phyloP scores from a whole-genome alignment of 768 basidiomycete genomes.

The Amanita rubescens region DNA sequence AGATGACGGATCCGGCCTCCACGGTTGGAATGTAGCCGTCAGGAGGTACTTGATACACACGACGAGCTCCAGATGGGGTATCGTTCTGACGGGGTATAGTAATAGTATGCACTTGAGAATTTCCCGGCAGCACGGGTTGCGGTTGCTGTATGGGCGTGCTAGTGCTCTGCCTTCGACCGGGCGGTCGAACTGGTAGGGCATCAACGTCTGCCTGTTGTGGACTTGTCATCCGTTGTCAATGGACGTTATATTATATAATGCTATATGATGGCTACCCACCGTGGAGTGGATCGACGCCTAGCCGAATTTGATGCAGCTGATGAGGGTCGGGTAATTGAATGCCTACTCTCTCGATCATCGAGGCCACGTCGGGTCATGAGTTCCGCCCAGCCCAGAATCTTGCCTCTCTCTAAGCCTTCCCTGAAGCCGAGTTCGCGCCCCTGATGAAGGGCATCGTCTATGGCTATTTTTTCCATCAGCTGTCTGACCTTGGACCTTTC shows the following conservation, averaged over 20 bases:
- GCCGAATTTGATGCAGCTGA: background rate
- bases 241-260: background rate
- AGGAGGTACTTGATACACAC: slow-evolving; percentile 28
- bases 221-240: background rate
- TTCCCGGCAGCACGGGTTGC: slow-evolving; percentile 9
- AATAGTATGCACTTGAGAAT: slow-evolving; percentile 14
- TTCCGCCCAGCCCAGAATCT: slow-evolving; percentile 11
- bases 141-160: background rate
- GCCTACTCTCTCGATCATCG: background rate
- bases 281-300: background rate
- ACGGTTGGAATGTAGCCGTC: slow-evolving; percentile 46
- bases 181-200: background rate
- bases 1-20: slow-evolving; percentile 29
- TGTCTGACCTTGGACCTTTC: slow-evolving; percentile 39
- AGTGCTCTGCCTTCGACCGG: background rate
- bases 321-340: background rate
- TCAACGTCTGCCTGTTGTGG: background rate
- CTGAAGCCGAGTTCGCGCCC: slow-evolving; percentile 45
- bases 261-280: background rate
- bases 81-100: slow-evolving; percentile 13
- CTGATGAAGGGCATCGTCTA: slow-evolving; percentile 46
- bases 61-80: slow-evolving; percentile 17
- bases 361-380: background rate
- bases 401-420: slow-evolving; percentile 34
- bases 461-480: slow-evolving; percentile 37